Conservation (phyloP, 345 rosid genomes). For the Citrus reticulata region DNA sequence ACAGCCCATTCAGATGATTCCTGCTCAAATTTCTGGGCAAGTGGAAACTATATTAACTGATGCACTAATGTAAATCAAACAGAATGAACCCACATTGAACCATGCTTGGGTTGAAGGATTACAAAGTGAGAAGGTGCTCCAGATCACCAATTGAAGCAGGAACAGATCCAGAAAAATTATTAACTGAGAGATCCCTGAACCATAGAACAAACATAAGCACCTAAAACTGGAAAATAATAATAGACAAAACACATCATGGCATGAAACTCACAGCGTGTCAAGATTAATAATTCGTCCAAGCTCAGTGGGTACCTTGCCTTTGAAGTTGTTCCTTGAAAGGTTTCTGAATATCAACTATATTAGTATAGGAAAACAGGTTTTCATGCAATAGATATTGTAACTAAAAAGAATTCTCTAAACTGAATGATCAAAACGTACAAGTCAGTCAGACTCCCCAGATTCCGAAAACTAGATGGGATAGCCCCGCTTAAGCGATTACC, state of each 20-base stretch:
- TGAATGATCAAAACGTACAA: constrained; percentile 44
- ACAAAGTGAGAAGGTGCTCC: constrained; percentile 93
- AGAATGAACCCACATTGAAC: neutral
- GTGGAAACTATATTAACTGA: neutral
- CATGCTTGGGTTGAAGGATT: constrained; percentile 9
- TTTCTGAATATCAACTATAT: constrained; percentile 39
- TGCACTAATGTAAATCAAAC: neutral
- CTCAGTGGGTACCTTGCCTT: constrained; percentile 67
- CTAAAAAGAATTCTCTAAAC: neutral
- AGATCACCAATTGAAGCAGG: constrained; percentile 81
- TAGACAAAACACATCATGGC: neutral
- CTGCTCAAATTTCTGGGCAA: constrained; percentile 63
- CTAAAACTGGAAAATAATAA: no score
- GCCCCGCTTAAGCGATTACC: constrained; percentile 77
- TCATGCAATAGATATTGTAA: neutral
- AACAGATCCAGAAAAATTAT: constrained; percentile 66
- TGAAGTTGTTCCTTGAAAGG: constrained; percentile 69
- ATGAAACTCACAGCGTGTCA: constrained; percentile 66
- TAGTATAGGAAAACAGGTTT: neutral
- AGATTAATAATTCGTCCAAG: constrained; percentile 84
- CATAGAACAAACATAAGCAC: neutral
- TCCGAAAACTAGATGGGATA: constrained; percentile 69
- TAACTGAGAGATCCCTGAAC: constrained; percentile 81
- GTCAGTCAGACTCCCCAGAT: constrained; percentile 81
- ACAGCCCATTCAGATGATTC: constrained; percentile 54